Evolutionary conservation across 805 yeast genomes (phyloP).

Genomic region (Kazachstania taianensis): DNA sequence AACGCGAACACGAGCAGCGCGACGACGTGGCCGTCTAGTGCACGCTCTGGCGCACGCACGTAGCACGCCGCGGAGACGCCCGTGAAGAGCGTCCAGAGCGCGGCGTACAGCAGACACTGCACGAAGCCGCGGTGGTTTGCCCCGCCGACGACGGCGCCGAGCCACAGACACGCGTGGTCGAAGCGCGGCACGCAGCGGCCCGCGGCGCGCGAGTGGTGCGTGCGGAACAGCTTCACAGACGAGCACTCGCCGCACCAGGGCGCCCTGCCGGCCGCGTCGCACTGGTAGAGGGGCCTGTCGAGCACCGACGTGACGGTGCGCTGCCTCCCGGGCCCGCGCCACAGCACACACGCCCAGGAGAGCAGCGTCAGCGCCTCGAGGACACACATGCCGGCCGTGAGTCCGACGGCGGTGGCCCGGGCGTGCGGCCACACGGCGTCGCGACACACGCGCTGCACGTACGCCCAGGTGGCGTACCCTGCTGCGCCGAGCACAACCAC

Average conservation of each 20-base stretch:
- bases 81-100: slow-evolving; percentile 31
- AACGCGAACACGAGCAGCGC: slow-evolving; percentile 37
- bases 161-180: slow-evolving; percentile 79
- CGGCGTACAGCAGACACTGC: slow-evolving; percentile 37
- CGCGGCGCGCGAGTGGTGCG: slow-evolving; percentile 55
- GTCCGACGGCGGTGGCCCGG: slow-evolving; percentile 18
- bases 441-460: too few relatives aligned
- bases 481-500: too few relatives aligned
- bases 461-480: too few relatives aligned
- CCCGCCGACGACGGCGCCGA: slow-evolving; percentile 64
- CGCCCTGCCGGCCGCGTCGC: slow-evolving; percentile 69
- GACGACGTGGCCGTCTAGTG: slow-evolving; percentile 40
- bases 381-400: slow-evolving; percentile 11
- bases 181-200: slow-evolving; percentile 56
- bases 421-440: too few relatives aligned
- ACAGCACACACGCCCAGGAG: slow-evolving; percentile 16
- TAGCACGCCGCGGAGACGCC: slow-evolving; percentile 31
- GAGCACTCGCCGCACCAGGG: slow-evolving; percentile 63
- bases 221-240: slow-evolving; percentile 53
- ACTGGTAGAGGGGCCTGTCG: slow-evolving; percentile 37
- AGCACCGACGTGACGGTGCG: slow-evolving; percentile 5
- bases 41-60: slow-evolving; percentile 14
- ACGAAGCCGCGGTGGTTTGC: slow-evolving; percentile 52
- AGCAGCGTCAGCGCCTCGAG: slow-evolving; percentile 8
- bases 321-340: slow-evolving; percentile 22